Conservation (phyloP, 2,329 filamentous ascomycete species). For the Pestalotiopsis sp. region DNA sequence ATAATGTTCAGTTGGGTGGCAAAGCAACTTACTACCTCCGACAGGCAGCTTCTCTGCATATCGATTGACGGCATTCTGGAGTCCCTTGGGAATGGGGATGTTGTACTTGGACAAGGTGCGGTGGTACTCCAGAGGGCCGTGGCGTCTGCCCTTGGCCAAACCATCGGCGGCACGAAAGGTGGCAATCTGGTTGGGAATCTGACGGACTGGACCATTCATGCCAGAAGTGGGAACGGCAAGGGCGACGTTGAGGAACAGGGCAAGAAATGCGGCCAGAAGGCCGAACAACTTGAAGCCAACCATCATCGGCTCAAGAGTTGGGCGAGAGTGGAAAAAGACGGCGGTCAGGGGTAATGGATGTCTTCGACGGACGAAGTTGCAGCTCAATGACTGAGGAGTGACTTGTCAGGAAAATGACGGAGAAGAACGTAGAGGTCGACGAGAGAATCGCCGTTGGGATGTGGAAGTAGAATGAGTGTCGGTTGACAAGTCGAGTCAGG, state of each 20-base stretch:
- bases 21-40: slow-evolving; percentile 16
- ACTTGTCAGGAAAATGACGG: too few relatives aligned
- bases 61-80: slow-evolving; percentile 28
- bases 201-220: slow-evolving; percentile 1
- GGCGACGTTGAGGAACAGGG: slow-evolving; percentile 16
- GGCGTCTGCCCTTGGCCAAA: slow-evolving; percentile 7
- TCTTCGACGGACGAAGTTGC: background rate
- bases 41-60: slow-evolving; percentile 22
- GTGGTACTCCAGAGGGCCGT: slow-evolving; percentile 30
- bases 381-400: too few relatives aligned
- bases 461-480: background rate
- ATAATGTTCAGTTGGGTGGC: background rate
- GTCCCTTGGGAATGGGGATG: slow-evolving; percentile 29
- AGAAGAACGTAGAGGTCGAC: too few relatives aligned
- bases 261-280: slow-evolving; percentile 22
- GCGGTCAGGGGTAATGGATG: background rate
- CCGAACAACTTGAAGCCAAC: slow-evolving; percentile 19
- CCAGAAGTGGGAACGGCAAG: slow-evolving; percentile 1
- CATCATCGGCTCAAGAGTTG: slow-evolving; percentile 15
- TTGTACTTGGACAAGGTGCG: slow-evolving; percentile 35
- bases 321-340: background rate
- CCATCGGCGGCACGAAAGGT: slow-evolving; percentile 11
- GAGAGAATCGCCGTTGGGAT: too few relatives aligned
- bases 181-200: background rate
- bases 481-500: background rate